Base-by-base conservation (phyloP, 2,329 filamentous ascomycete species). In the Paraphaeosphaeria sporulosa region DNA sequence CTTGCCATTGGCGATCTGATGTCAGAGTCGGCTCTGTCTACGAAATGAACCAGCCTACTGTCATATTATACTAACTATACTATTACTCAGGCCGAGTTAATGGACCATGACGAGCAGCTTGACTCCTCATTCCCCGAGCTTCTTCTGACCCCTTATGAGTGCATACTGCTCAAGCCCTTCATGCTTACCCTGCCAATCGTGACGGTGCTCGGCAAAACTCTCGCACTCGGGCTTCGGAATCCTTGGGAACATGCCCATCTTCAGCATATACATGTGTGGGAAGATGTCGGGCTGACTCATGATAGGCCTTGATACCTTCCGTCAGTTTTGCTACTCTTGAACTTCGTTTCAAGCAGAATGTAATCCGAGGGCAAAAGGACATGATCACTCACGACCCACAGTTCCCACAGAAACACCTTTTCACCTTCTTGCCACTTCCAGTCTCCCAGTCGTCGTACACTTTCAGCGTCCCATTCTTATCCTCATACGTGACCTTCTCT, bases 241-340 rank as follows among this genome's bases (percentile, higher is more conserved):
- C 4, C 79, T 70, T 5, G 80, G 80, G 62, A 82, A 83, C 44
- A 85, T 81, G 13, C 83, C 83, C 75, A 84, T 78, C 68, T 85
- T 85, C 48, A 85, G 53, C 15, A 85, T 73, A 0, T 81, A 74
- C 63, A 81, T 82, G n/a, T 77, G 76, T 5, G 79, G 74, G 44
- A 76, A 76, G 0, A 74, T 50, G 19, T 75, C 72, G 0, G 81
- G 78, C 32, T 81, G 73, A 19, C 79, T 83, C 70, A 80, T 80
- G 54, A 85, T 80, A 0, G 82, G 82, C 62, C 82, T 84, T 21
- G 2, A 4, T 10, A 23, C 5, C 13, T 12, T 23, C 9, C 6
- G 19, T 44, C 42, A 44, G 19, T 23, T 23, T 21, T 21, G 12
- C 42, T 23, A 4, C 3, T 19, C 23, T 5, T n/a, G 17, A n/a